Evolutionary conservation across 768 basidiomycete genomes (phyloP).

Genomic region (Mycena epipterygia): DNA sequence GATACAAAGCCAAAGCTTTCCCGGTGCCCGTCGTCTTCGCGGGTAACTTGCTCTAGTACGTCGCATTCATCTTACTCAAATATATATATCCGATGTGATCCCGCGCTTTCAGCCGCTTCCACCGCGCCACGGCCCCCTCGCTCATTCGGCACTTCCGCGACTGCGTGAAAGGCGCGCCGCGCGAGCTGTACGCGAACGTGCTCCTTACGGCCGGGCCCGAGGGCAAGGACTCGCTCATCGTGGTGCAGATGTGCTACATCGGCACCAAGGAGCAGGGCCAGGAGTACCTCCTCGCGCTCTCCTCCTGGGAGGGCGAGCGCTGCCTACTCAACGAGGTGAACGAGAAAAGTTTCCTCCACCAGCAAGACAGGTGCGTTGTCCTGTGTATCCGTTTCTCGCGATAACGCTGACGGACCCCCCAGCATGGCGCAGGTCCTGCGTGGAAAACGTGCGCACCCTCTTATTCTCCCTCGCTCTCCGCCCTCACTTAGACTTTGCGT

Average conservation of each 20-base stretch:
- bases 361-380: too few relatives aligned
- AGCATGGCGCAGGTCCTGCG: slow-evolving; percentile 91
- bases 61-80: too few relatives aligned
- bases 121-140: slow-evolving; percentile 87
- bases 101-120: slow-evolving; percentile 76
- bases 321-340: slow-evolving; percentile 92
- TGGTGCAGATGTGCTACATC: slow-evolving; percentile 93
- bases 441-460: slow-evolving; percentile 71
- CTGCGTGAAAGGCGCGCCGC: slow-evolving; percentile 90
- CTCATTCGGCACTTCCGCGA: slow-evolving; percentile 94
- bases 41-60: slow-evolving; percentile 93
- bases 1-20: slow-evolving; percentile 92
- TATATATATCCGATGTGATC: slow-evolving; percentile 15
- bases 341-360: slow-evolving; percentile 90
- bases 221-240: slow-evolving; percentile 86
- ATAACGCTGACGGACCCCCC: too few relatives aligned
- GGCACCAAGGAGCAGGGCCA: slow-evolving; percentile 81
- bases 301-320: slow-evolving; percentile 89
- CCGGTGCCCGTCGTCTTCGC: slow-evolving; percentile 93
- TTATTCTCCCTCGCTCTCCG: slow-evolving; percentile 4
- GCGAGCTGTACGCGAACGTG: slow-evolving; percentile 91
- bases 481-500: neutral
- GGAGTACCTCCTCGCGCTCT: slow-evolving; percentile 84
- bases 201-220: slow-evolving; percentile 92
- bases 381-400: too few relatives aligned